Evolutionary conservation across 2,329 filamentous ascomycete species (phyloP), one percentile per base, ranked within the genome.

Genomic region (Aspergillus viridinutans): DNA sequence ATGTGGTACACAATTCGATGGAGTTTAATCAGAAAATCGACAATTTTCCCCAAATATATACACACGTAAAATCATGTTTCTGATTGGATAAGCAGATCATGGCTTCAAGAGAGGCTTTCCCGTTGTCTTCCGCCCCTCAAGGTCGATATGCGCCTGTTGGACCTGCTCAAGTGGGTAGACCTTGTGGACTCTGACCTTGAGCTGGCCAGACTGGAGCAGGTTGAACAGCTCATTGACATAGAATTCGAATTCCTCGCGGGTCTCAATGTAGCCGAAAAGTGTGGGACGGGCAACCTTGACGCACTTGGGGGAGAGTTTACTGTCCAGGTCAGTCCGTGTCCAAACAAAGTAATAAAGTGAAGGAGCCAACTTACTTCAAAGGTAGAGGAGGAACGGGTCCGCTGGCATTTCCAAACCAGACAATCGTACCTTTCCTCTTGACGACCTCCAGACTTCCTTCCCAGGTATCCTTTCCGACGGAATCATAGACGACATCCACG

Each of bases 381-480:
- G 79, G 74, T 62, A 88, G 74, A 0, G 90, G 90, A n/a, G 86
- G 85, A 1, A 94, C 89, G 3, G 89, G 82, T 4, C 92, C 92
- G 74, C 85, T 83, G 7, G 90, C 89, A 74, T 95, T 95, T 3
- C 91, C 91, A 75, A 92, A 95, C 50, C 85, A 87, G 26, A 91
- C 81, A 66, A 96, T 75, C 1, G 81, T 88, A 4, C 91, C 92
- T 78, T 95, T 95, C 61, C 86, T 74, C 64, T 87, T 89, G 54
- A 93, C 81, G 64, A 85, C 83, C 62, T 92, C 85, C 61, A 96
- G 72, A 67, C 87, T 88, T 21, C 84, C 80, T 64, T 96, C 90
- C 76, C 94, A 96, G 0, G 92, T 96, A 50, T 82, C 81, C 77
- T 90, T 90, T 12, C 92, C 92, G 2, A 96, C 90, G 5, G 90